Conservation (phyloP, 2,329 filamentous ascomycete genomes). For the Cryoendolithus antarcticus region DNA sequence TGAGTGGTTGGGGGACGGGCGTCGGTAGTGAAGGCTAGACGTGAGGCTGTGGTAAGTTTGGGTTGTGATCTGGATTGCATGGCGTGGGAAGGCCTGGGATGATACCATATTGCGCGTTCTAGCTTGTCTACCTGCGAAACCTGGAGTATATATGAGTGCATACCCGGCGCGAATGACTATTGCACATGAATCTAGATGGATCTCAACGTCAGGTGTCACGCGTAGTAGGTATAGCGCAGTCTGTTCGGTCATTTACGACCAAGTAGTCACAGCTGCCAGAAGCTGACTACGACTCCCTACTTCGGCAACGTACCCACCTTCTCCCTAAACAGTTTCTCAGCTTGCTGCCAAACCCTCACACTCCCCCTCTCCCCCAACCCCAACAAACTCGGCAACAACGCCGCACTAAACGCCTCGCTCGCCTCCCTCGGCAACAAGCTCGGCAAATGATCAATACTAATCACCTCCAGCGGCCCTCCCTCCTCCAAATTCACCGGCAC, state of each 20-base stretch:
- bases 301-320: slow-evolving; percentile 62
- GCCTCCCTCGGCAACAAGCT: slow-evolving; percentile 76
- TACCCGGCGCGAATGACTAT: too few species aligned
- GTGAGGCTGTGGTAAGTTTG: too few species aligned
- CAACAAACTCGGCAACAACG: slow-evolving; percentile 65
- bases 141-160: too few species aligned
- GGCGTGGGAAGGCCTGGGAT: too few species aligned
- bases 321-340: slow-evolving; percentile 71
- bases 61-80: too few species aligned
- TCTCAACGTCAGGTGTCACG: too few species aligned
- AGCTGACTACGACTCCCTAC: background rate
- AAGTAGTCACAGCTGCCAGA: too few species aligned
- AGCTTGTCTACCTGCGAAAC: too few species aligned
- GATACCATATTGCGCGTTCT: too few species aligned
- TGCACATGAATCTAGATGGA: too few species aligned
- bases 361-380: slow-evolving; percentile 63
- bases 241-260: too few species aligned
- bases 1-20: slow-evolving; percentile 28
- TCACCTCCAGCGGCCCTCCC: slow-evolving; percentile 57
- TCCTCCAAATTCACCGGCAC: slow-evolving; percentile 55
- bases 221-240: too few species aligned
- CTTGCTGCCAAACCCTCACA: slow-evolving; percentile 69
- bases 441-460: slow-evolving; percentile 78
- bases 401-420: slow-evolving; percentile 70
- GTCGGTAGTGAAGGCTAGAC: slow-evolving; percentile 1